Conservation (phyloP, 2,329 filamentous ascomycete genomes). For the Fonsecaea nubica region DNA sequence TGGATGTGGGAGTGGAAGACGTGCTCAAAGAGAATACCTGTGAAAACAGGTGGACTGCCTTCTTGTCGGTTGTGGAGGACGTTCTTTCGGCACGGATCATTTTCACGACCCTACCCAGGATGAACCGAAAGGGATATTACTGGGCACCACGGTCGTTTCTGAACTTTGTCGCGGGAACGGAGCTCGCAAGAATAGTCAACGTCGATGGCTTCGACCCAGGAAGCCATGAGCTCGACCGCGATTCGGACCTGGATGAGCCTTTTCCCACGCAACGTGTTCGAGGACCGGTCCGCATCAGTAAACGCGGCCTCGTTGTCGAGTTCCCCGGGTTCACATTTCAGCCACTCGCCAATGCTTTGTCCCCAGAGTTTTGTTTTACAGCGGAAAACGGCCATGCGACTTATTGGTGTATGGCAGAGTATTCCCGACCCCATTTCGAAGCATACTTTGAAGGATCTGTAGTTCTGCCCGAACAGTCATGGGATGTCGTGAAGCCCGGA, state of each 20-base stretch:
- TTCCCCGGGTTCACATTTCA: neutral
- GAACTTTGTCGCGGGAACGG: neutral
- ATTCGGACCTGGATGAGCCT: neutral
- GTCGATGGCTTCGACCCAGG: neutral
- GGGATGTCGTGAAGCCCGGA: neutral
- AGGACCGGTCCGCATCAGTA: neutral
- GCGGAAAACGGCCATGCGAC: neutral
- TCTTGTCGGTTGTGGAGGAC: constrained; percentile 1
- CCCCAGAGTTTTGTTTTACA: neutral
- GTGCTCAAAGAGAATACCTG: neutral
- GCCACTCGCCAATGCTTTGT: neutral
- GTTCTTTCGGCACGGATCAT: neutral
- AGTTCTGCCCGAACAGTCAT: neutral
- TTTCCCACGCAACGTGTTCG: neutral
- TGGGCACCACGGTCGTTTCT: neutral
- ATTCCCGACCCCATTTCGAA: neutral
- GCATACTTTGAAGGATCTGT: neutral
- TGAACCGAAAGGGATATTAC: neutral
- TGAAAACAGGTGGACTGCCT: neutral
- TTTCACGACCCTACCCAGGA: neutral
- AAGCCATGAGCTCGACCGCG: neutral
- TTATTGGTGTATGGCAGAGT: constrained; percentile 2
- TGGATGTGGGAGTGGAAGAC: neutral
- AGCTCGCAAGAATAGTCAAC: constrained; percentile 1
- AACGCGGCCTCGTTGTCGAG: neutral